Base-by-base conservation (phyloP, 179 eudicot genomes). In the Vitellaria paradoxa region DNA sequence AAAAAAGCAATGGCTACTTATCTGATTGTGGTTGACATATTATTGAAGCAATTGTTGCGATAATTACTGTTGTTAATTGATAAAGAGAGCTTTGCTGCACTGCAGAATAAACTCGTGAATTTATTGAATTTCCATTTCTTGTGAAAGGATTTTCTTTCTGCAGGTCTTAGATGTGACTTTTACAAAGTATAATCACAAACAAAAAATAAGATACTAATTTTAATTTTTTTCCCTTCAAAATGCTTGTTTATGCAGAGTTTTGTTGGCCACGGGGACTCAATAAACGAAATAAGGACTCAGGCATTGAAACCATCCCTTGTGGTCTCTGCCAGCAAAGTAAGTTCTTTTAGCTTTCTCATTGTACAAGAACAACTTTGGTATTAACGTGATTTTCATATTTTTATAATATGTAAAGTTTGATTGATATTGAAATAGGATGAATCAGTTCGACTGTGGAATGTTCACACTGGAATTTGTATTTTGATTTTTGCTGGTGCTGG, bases 401-500 rank as follows among this genome's bases (percentile, higher is more conserved):
- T 40, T 23, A 81, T 76, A 67, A 17, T 23, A 1, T 59, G 24
- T 61, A 50, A 67, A 50, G 81, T 49, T 78, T 53, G 42, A 14
- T 74, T 74, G 37, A 11, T 24, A 74, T 18, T 85, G 77, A 50
- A 68, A 47, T 84, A 96, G 99, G 99, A 96, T 91, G 99, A 96
- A 87, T 96, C 99, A 52, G 98, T 96, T 70, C 93, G 99, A 70
- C 86, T 96, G 47, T 96, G 99, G 98, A 96, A 96, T 91, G 94
- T 96, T 67, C 96, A 96, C 56, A 93, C 98, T 46, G 99, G 99
- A 74, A 89, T 96, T 73, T 96, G 99, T 90, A 92, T 96, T 78
- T 82, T 96, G 85, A 87, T 96, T 81, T 96, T 96, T 89, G 99
- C 99, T 81, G 99, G 99, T 83, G 97, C 97, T 79, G 97, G 97